phyloP scores from a whole-genome alignment of 208 protist species.

The Wallacemonas sp. region DNA sequence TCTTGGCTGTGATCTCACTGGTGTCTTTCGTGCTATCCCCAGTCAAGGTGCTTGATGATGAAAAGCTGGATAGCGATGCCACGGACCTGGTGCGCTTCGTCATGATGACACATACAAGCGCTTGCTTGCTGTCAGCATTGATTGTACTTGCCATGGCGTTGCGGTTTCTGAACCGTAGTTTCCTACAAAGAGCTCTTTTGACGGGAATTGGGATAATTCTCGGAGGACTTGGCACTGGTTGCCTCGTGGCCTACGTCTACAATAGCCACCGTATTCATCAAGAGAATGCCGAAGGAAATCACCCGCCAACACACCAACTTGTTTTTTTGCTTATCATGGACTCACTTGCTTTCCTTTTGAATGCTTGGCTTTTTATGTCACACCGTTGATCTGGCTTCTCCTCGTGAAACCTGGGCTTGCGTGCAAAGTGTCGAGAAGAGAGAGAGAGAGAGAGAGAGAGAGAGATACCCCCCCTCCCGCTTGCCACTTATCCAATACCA shows the following conservation, averaged over 20 bases:
- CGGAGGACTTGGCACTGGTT: not conserved
- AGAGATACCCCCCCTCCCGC: no score
- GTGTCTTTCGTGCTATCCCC: not conserved
- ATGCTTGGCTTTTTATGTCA: not conserved
- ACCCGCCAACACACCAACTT: not conserved
- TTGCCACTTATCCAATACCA: no score
- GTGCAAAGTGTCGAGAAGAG: no score
- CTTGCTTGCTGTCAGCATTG: not conserved
- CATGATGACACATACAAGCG: not conserved
- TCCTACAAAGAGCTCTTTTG: constrained; percentile 6
- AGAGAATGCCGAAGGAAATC: not conserved
- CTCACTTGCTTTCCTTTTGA: constrained; percentile 7
- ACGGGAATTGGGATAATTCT: not conserved
- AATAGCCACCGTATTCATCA: not conserved
- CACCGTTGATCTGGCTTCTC: not conserved
- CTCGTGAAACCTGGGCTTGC: not conserved
- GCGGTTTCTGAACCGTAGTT: not conserved
- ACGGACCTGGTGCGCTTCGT: not conserved
- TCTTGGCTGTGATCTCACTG: not conserved
- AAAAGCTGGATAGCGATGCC: not conserved
- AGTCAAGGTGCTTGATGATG: not conserved
- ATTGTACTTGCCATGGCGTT: not conserved
- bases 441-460: no score
- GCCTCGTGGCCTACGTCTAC: not conserved
- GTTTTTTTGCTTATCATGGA: constrained; percentile 1